Evolutionary conservation across 2,329 filamentous ascomycete species (phyloP).

Genomic region (Colletotrichum lindemuthianum): DNA sequence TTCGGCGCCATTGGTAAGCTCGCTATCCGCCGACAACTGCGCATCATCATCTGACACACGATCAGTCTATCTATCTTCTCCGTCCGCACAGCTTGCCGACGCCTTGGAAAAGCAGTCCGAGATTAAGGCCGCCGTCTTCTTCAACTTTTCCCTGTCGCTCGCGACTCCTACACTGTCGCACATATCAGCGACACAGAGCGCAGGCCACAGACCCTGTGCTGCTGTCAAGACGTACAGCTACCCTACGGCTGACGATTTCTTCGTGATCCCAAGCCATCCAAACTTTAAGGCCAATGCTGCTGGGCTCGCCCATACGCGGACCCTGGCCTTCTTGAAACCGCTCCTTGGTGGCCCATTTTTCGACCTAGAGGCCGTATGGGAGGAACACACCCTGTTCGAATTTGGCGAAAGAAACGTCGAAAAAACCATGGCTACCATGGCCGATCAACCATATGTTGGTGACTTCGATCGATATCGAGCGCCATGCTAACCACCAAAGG

Average conservation of each 20-base stretch:
- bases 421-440: constrained; percentile 85
- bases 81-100: not conserved
- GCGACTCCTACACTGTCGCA: constrained; percentile 23
- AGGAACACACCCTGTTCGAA: constrained; percentile 78
- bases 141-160: constrained; percentile 25
- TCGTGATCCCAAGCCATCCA: constrained; percentile 58
- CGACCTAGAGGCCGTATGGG: constrained; percentile 81
- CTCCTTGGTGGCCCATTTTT: constrained; percentile 72
- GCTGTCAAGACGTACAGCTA: constrained; percentile 52
- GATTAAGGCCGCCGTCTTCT: constrained; percentile 30
- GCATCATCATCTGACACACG: not conserved
- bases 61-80: not conserved
- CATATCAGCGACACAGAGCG: not conserved
- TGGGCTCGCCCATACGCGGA: constrained; percentile 73
- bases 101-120: constrained; percentile 5
- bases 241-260: constrained; percentile 48
- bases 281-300: constrained; percentile 65
- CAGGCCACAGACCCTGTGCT: not conserved
- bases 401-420: constrained; percentile 75
- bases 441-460: constrained; percentile 79
- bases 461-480: not conserved
- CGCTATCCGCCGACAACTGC: not conserved
- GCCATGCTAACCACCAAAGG: constrained; percentile 1
- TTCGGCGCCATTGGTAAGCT: constrained; percentile 30
- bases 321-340: constrained; percentile 71